A percentile compares a stretch with the other conserved stretches of the same genome.
Conservation (phyloP, 1,284 basidiomycete genomes). For the Ceratobasidium sp. region DNA sequence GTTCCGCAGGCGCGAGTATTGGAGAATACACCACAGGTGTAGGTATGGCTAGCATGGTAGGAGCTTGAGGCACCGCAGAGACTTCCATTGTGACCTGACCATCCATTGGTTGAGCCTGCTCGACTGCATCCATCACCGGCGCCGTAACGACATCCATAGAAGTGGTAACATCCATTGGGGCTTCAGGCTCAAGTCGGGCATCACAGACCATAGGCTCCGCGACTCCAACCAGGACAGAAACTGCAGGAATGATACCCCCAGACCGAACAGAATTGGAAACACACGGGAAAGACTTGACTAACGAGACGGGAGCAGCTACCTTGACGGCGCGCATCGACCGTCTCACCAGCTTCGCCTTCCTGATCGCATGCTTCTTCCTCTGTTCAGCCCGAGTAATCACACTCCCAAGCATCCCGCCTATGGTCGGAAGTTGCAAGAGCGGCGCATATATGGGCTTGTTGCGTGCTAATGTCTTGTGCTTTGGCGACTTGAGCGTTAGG, state of each 20-base stretch:
- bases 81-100: no score
- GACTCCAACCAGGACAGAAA: not conserved
- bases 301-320: not conserved
- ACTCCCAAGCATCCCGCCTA: not conserved
- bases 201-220: not conserved
- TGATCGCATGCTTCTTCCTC: not conserved
- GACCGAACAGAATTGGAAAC: not conserved
- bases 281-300: not conserved
- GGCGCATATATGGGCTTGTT: not conserved
- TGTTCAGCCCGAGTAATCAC: not conserved
- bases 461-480: no score
- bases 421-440: not conserved
- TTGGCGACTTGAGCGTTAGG: no score
- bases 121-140: no score
- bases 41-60: no score
- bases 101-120: no score
- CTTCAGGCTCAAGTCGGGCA: not conserved
- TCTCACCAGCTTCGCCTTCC: not conserved
- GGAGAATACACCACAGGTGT: no score
- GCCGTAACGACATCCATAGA: no score
- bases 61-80: no score
- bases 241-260: not conserved
- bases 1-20: no score
- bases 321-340: constrained; percentile 8
- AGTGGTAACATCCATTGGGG: not conserved